Conservation (phyloP, 1,139 yeast genomes). For the Lodderomyces theae region DNA sequence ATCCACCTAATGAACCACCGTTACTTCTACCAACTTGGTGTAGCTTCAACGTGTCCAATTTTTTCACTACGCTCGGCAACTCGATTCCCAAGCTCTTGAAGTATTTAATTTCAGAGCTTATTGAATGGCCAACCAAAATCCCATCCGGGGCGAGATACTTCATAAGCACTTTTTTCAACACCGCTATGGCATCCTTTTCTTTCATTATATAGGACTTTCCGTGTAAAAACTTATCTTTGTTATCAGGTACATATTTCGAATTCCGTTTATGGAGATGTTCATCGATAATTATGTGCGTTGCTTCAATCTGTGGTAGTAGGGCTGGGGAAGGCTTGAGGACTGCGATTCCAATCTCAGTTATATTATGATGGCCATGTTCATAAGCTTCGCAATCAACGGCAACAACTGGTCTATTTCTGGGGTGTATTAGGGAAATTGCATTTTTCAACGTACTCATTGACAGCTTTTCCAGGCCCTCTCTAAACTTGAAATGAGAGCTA, state of each 20-base stretch:
- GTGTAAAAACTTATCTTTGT: constrained; percentile 54
- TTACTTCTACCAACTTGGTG: constrained; percentile 41
- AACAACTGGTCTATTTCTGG: constrained; percentile 40
- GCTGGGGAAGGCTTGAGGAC: constrained; percentile 49
- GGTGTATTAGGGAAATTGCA: constrained; percentile 28
- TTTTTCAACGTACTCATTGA: constrained; percentile 19
- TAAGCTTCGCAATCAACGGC: constrained; percentile 69
- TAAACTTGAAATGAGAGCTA: constrained; percentile 19
- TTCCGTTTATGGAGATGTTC: constrained; percentile 50
- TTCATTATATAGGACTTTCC: constrained; percentile 53
- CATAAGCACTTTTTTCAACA: constrained; percentile 43
- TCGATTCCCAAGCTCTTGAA: constrained; percentile 45
- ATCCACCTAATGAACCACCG: constrained; percentile 51
- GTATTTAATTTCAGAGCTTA: constrained; percentile 60
- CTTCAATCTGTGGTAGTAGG: constrained; percentile 45
- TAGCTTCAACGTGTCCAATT: constrained; percentile 55
- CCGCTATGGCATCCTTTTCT: constrained; percentile 29
- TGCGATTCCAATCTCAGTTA: constrained; percentile 72
- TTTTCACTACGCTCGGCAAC: constrained; percentile 22
- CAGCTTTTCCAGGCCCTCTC: constrained; percentile 15
- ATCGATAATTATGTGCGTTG: constrained; percentile 56
- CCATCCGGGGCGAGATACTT: constrained; percentile 33
- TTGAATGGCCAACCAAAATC: constrained; percentile 67
- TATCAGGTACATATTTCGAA: constrained; percentile 61
- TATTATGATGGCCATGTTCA: constrained; percentile 44